Base-by-base conservation (phyloP, 495 filamentous ascomycete genomes). In the Podospora pseudocomata region DNA sequence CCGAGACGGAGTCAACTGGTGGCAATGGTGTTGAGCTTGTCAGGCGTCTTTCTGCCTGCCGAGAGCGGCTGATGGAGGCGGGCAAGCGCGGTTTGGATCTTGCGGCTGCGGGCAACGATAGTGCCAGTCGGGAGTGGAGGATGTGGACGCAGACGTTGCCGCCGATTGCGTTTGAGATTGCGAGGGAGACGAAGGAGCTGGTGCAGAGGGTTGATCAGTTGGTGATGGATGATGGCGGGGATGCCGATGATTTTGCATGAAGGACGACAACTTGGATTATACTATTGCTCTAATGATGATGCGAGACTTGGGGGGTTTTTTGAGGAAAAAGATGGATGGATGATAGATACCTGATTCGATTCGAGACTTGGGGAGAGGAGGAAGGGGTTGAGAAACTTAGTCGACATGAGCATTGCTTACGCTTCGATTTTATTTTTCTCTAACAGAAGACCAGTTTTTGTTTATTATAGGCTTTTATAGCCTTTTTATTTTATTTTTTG, bases 121-220 rank as follows among this genome's bases (percentile, higher is more conserved):
- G 85, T 26, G 77, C 78, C 49, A 81, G 85, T 65, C 76, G 70
- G 65, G 81, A 77, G 76, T 85, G 87, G 80, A 87, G 85, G 59
- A 87, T 85, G 73, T 89, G 88, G 80, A 90, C 86, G 60, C 88
- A 88, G 74, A 89, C 84, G 60, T 80, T 93, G 58, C 91, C 93
- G 19, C 92, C 92, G 9, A 87, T 96, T 70, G 92, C 92, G 19
- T 96, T 96, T 77, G 91, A 93, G 80, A 89, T 95, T 73, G 93
- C 91, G 2, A 83, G 91, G 55, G 89, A 91, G 77, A 93, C 90
- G 67, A 96, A 93, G 74, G 90, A 92, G 74, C 80, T 93, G 63
- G 87, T 85, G 11, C 75, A 81, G 61, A 75, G 75, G 6, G 77
- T 83, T 9, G 80, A 84, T 63, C 75, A 74, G 65, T 63, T 83